Conservation (phyloP, 2,329 filamentous ascomycete genomes). For the Colletotrichum musae region DNA sequence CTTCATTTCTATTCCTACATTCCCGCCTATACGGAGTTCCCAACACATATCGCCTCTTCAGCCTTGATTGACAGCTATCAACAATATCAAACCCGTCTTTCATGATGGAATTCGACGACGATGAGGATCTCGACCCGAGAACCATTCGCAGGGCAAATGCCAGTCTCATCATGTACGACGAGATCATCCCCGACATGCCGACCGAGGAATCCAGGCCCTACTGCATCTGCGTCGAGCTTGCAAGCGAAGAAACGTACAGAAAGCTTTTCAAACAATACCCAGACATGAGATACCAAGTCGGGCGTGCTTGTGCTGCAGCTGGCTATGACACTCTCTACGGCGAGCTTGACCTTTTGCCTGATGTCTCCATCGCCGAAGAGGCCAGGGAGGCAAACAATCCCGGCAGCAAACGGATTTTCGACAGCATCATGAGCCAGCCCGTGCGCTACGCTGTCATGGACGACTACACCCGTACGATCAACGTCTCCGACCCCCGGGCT, state of each 20-base stretch:
- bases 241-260: constrained; percentile 54
- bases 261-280: constrained; percentile 50
- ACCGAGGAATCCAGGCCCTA: constrained; percentile 48
- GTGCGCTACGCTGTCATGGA: constrained; percentile 52
- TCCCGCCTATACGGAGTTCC: no score
- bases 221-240: constrained; percentile 57
- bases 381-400: constrained; percentile 46
- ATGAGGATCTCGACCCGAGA: no score
- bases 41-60: no score
- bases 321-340: constrained; percentile 52
- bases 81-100: no score
- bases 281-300: constrained; percentile 54
- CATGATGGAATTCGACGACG: no score
- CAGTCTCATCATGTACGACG: background rate
- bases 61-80: no score
- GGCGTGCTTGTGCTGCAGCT: constrained; percentile 55
- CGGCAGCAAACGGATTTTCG: constrained; percentile 45
- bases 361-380: constrained; percentile 54
- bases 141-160: no score
- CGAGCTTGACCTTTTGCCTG: constrained; percentile 54
- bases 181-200: constrained; percentile 44
- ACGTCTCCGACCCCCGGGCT: background rate
- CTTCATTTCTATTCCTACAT: no score
- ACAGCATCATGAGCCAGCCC: constrained; percentile 49
- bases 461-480: constrained; percentile 49